Conservation (phyloP, 192 early-diverging fungal genomes). For the Haplosporangium gracile region DNA sequence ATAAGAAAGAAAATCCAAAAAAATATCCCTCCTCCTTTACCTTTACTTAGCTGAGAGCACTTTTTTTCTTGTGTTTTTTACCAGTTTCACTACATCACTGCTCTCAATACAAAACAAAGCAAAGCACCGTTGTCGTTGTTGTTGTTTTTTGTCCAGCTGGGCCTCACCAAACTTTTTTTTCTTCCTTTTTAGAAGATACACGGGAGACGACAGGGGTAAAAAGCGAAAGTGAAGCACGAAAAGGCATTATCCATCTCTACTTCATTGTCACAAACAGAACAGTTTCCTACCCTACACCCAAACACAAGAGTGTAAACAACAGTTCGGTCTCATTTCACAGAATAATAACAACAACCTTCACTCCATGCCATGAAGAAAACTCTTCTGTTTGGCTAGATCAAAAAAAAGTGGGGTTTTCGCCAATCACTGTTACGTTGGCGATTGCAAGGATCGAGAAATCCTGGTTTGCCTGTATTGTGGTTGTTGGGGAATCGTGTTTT, state of each 20-base stretch:
- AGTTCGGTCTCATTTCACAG: neutral
- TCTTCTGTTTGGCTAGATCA: neutral
- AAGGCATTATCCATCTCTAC: neutral
- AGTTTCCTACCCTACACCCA: neutral
- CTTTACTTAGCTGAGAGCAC: neutral
- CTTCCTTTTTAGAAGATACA: neutral
- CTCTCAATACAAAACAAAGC: neutral
- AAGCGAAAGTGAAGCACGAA: neutral
- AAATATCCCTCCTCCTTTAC: neutral
- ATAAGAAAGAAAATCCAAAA: neutral
- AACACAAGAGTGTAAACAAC: neutral
- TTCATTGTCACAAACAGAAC: neutral
- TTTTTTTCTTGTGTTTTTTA: neutral
- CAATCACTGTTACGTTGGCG: neutral
- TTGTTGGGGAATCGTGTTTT: neutral
- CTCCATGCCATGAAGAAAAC: neutral
- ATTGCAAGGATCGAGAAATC: neutral
- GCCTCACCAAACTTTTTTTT: neutral
- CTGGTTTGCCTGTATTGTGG: neutral
- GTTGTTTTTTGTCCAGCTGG: conserved; percentile 7
- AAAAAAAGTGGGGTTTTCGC: neutral
- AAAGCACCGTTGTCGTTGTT: neutral
- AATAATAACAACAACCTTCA: too few relatives aligned
- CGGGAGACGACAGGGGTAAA: neutral
- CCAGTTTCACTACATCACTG: neutral